phyloP scores from a whole-genome alignment of 495 filamentous ascomycete genomes.

The Diplogelasinospora grovesii region DNA sequence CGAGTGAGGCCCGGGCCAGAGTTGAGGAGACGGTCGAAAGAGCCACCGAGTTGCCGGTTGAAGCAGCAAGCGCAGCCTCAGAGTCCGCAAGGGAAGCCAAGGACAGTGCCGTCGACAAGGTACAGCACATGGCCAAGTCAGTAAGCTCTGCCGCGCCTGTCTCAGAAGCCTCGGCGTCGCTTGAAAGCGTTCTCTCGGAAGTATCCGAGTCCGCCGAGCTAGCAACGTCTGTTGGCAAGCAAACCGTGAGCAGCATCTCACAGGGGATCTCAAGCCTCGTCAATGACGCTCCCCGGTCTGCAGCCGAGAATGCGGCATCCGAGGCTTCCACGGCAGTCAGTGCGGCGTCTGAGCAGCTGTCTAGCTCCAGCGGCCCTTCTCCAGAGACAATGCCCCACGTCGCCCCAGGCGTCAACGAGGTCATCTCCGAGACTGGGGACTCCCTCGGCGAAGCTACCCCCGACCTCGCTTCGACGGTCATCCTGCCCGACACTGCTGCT shows the following conservation, averaged over 20 bases:
- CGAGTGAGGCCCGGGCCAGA: conserved; percentile 9
- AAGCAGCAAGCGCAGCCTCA: conserved; percentile 3
- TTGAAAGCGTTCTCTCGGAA: background rate
- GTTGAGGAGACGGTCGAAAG: conserved; percentile 17
- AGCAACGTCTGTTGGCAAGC: too few relatives aligned
- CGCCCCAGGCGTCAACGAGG: conserved; percentile 19
- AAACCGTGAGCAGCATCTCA: too few relatives aligned
- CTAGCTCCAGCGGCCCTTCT: too few relatives aligned
- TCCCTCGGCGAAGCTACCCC: conserved; percentile 8
- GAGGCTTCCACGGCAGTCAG: too few relatives aligned
- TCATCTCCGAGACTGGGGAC: conserved; percentile 10
- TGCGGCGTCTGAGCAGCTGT: conserved; percentile 10
- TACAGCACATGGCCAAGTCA: conserved; percentile 4
- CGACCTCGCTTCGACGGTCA: conserved; percentile 16
- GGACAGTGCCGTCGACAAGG: conserved; percentile 16
- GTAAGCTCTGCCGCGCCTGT: conserved; percentile 3
- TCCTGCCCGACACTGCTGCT: conserved; percentile 18
- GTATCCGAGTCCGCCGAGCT: conserved; percentile 2
- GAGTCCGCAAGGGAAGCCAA: conserved; percentile 9
- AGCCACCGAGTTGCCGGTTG: conserved; percentile 10
- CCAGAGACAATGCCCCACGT: too few relatives aligned
- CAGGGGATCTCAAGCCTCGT: too few relatives aligned
- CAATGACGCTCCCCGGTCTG: too few relatives aligned
- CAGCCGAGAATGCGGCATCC: too few relatives aligned
- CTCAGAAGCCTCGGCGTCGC: background rate